Conservation (phyloP, 2,329 filamentous ascomycete genomes). For the Ramularia collo-cygni region DNA sequence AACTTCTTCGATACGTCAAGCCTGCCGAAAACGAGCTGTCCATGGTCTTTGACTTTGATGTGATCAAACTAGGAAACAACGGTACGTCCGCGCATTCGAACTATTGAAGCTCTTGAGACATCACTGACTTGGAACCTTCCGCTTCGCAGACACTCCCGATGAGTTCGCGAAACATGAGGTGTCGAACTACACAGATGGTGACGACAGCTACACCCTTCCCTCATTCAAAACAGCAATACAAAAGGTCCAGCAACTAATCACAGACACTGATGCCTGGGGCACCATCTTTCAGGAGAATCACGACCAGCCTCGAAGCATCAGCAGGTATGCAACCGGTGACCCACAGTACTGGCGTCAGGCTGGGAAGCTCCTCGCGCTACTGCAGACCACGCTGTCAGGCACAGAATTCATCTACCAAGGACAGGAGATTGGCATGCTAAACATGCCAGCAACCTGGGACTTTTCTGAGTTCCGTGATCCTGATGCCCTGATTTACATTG, state of each 20-base stretch:
- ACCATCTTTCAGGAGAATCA: conserved; percentile 61
- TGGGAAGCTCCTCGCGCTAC: conserved; percentile 54
- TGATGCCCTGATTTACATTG: conserved; percentile 34
- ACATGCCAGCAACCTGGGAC: conserved; percentile 54
- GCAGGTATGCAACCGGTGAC: conserved; percentile 29
- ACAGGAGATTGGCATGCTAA: conserved; percentile 62
- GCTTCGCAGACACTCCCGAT: conserved; percentile 14
- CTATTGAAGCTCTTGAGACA: conserved; percentile 46
- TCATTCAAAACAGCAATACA: conserved; percentile 17
- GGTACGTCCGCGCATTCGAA: conserved; percentile 34
- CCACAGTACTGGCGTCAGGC: conserved; percentile 38
- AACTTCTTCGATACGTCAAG: conserved; percentile 49
- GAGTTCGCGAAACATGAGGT: conserved; percentile 21
- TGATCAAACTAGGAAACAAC: conserved; percentile 43
- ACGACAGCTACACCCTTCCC: conserved; percentile 24
- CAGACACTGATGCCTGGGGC: conserved; percentile 56
- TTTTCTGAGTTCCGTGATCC: conserved; percentile 17
- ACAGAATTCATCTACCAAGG: conserved; percentile 65
- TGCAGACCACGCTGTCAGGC: conserved; percentile 52
- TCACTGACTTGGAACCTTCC: too few species aligned
- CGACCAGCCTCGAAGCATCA: conserved; percentile 56
- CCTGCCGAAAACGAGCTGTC: conserved; percentile 51
- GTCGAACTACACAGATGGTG: conserved; percentile 22
- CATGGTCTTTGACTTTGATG: conserved; percentile 69
- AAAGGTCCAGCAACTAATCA: conserved; percentile 41